Evolutionary conservation across 2,329 filamentous ascomycete species (phyloP), one percentile per base, ranked within the genome.

Genomic region (Aspergillus quadricinctus): DNA sequence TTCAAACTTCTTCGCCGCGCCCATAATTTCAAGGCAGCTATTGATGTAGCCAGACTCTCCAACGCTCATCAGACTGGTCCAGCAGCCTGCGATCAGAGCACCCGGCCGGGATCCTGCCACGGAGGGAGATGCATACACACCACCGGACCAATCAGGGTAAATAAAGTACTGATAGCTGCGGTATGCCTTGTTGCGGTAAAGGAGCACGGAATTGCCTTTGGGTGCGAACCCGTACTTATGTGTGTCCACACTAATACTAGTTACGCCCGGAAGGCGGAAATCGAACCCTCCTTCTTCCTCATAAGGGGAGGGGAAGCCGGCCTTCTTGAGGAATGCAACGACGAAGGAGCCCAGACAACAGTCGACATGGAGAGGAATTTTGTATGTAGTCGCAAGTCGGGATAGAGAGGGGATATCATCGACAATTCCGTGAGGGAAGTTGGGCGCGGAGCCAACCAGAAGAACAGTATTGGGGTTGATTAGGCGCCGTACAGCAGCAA

Each of bases 181-280:
- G 63, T 95, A 83, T 49, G 83, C 78, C 35, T 87, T 83, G 48
- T 86, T 89, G 66, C 94, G 90, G 81, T 99, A 99, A 45, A 99
- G 82, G 14, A 96, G 82, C 1, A 92, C 94, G 52, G 89, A 94
- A 81, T 96, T 99, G 64, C 94, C 94, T 79, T 99, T 99, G 53
- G 94, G 94, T 1, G 94, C 94, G 71, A 99, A 99, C 40, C 94
- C 94, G 72, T 99, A 99, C 75, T 99, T 99, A 83, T 99, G 94
- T 2, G 94, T 99, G 73, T 99, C 94, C 73, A 92, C 95, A 64
- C 87, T 92, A 74, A 99, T 97, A 73, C 88, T 93, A 3, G 93
- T 97, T 40, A 99, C 94, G 66, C 94, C 94, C 64, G 90, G 91
- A 57, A 95, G 86, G 55, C 89, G 86, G 83, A 99, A 99, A 74